Conservation (phyloP, 2,329 filamentous ascomycete species). For the Dryadomyces quercus-mongolicae region DNA sequence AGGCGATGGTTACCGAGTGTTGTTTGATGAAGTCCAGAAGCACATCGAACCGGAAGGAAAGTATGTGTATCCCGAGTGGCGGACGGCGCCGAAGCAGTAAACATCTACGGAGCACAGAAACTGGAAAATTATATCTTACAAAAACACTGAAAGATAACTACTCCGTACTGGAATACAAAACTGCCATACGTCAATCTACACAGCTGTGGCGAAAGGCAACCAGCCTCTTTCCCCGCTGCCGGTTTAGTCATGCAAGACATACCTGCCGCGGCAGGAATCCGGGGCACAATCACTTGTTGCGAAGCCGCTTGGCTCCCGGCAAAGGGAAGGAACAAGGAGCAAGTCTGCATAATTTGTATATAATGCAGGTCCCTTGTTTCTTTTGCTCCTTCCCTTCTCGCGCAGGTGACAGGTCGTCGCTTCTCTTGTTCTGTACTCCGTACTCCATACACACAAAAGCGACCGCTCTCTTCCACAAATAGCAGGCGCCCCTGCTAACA, state of each 20-base stretch:
- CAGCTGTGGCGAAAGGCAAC: no score
- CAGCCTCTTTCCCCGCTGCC: not conserved
- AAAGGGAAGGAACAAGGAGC: not conserved
- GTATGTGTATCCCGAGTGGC: conserved; percentile 36
- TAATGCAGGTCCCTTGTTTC: not conserved
- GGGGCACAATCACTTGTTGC: not conserved
- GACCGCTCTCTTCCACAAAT: conserved; percentile 3
- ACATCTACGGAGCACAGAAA: not conserved
- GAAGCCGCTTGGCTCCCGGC: not conserved
- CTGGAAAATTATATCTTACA: no score
- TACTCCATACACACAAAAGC: not conserved
- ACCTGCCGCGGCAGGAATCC: not conserved
- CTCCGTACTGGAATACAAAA: not conserved
- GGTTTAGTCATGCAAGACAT: not conserved
- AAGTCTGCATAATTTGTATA: not conserved
- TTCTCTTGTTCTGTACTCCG: not conserved
- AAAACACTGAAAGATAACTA: no score
- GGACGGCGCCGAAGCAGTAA: conserved; percentile 14
- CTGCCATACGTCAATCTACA: not conserved
- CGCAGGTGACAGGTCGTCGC: not conserved
- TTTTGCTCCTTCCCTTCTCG: not conserved
- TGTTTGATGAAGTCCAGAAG: conserved; percentile 35
- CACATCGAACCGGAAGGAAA: conserved; percentile 31
- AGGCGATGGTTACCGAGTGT: conserved; percentile 38
- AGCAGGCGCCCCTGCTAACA: not conserved